Percentiles rank a stretch among this genome's conserved stretches.
phyloP scores from a whole-genome alignment of 2,329 filamentous ascomycete species.

The Talaromyces funiculosus region DNA sequence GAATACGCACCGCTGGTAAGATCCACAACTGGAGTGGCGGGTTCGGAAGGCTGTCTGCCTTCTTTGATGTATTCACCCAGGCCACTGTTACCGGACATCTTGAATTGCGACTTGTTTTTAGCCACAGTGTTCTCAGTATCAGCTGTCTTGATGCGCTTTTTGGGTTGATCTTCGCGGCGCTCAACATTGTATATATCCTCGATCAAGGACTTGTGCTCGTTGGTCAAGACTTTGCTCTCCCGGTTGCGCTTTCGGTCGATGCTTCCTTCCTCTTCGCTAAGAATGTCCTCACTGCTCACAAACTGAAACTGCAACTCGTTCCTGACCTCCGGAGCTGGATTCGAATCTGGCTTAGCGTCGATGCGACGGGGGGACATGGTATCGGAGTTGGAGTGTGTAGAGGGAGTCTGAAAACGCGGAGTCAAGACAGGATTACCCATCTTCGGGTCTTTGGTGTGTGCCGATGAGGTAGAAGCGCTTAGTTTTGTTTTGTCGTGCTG shows the following conservation, averaged over 20 bases:
- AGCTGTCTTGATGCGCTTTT: constrained; percentile 59
- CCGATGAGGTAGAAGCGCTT: neutral
- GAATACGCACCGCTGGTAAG: constrained; percentile 34
- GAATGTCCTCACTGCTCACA: constrained; percentile 19
- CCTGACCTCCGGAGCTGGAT: neutral
- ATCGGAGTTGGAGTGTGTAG: neutral
- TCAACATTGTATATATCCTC: constrained; percentile 72
- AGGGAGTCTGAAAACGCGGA: neutral
- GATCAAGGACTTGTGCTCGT: constrained; percentile 44
- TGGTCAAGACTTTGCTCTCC: constrained; percentile 14
- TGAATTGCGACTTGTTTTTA: constrained; percentile 40
- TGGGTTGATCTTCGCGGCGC: constrained; percentile 55
- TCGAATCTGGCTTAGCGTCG: neutral
- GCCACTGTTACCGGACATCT: constrained; percentile 48
- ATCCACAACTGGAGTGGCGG: constrained; percentile 45
- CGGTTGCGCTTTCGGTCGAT: constrained; percentile 24
- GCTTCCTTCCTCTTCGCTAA: constrained; percentile 20
- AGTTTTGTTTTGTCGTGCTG: constrained; percentile 3
- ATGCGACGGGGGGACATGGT: neutral
- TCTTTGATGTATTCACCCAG: constrained; percentile 64
- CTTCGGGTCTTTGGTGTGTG: neutral
- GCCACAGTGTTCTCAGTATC: constrained; percentile 43
- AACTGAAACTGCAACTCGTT: constrained; percentile 26
- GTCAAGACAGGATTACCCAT: neutral
- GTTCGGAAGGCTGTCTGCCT: constrained; percentile 42